Base-by-base conservation (phyloP, 306 rosid species). In the Cotoneaster glaucophyllus region DNA sequence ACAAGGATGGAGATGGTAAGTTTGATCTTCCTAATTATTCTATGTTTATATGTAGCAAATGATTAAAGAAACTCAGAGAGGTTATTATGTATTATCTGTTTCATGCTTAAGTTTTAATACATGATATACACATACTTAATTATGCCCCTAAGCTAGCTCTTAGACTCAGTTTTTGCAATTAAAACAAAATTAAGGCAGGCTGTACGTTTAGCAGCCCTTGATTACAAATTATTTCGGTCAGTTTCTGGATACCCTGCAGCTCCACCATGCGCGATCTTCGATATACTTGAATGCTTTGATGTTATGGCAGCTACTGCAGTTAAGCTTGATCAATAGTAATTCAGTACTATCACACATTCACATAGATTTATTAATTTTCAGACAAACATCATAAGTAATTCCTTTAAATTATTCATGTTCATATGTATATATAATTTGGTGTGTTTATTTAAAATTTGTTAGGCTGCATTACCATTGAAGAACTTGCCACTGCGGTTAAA, bases 1-100 rank as follows among this genome's bases (percentile, higher is more conserved):
- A 90, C 79, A 88, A 67, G 77, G 89, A 90, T 77, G 88, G 90
- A 75, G 93, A 90, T 84, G 91, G 93, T 88, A 82, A 1, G 77
- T 70, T 17, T 14, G 32, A 6, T 17, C 15, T 2, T 22, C 26
- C 37, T 57, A 34, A 21, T 52, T 50, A 52, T 64, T 64, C 3
- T 14, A 15, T 48, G 17, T 48, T 15, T 48, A 4, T 19, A 48
- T 5, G 17, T 14, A 14, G 54, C 54, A 48, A 48, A 48, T 14
- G 21, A 18, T 18, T 56, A 19, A 21, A 22, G 11, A 22, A 56
- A 56, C 4, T n/a, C 25, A 21, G 61, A 3, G 4, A 1, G 61
- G n/a, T 19, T 19, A 56, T 56, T n/a, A 4, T 21, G 25, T 8
- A 56, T 56, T 8, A 56, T 3, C 12, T 2, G 8, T 8, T n/a